These are phyloP conservation scores for Myochromella boudieri DNA, from an alignment of 768 basidiomycete species.

Conservation along the genomic window DNA sequence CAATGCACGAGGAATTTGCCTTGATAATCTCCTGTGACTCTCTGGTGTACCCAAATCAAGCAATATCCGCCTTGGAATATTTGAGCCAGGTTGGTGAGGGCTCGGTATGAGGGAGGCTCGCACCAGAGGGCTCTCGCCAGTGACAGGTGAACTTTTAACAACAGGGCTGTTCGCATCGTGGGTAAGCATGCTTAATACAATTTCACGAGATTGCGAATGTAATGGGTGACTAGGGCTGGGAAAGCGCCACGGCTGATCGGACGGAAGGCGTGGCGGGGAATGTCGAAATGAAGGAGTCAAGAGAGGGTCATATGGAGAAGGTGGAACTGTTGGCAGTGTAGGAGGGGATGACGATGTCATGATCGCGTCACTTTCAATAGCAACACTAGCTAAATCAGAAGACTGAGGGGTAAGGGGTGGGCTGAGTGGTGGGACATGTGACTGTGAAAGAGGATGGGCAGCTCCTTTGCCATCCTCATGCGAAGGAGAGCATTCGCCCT, in stretches of 20 bases:
- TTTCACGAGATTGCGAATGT: slow-evolving; percentile 61
- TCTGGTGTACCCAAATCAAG: slow-evolving; percentile 31
- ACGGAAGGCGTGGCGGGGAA: slow-evolving; percentile 71
- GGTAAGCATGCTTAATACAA: slow-evolving; percentile 65
- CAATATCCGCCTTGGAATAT: slow-evolving; percentile 18
- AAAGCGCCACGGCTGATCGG: slow-evolving; percentile 81
- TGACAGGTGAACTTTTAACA: slow-evolving; percentile 28
- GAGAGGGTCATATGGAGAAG: slow-evolving; percentile 76
- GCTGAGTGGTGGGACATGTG: slow-evolving; percentile 26
- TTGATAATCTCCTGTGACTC: slow-evolving; percentile 30
- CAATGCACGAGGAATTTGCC: slow-evolving; percentile 38
- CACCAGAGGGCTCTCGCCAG: slow-evolving; percentile 31
- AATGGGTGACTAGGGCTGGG: slow-evolving; percentile 79
- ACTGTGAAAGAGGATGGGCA: slow-evolving; percentile 16
- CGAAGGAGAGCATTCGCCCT: slow-evolving; percentile 20
- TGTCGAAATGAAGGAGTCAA: slow-evolving; percentile 77
- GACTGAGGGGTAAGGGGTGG: slow-evolving; percentile 38
- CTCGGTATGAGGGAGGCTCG: slow-evolving; percentile 36
- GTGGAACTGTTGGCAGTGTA: slow-evolving; percentile 40
- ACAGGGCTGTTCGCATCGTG: slow-evolving; percentile 51
- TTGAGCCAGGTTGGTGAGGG: slow-evolving; percentile 17
- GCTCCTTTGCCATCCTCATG: slow-evolving; percentile 19
- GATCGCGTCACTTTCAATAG: slow-evolving; percentile 18
- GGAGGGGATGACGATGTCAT: slow-evolving; percentile 31
- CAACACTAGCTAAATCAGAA: slow-evolving; percentile 26